phyloP scores from a whole-genome alignment of 257 asterid genomes.

The Forsythia suspensa region DNA sequence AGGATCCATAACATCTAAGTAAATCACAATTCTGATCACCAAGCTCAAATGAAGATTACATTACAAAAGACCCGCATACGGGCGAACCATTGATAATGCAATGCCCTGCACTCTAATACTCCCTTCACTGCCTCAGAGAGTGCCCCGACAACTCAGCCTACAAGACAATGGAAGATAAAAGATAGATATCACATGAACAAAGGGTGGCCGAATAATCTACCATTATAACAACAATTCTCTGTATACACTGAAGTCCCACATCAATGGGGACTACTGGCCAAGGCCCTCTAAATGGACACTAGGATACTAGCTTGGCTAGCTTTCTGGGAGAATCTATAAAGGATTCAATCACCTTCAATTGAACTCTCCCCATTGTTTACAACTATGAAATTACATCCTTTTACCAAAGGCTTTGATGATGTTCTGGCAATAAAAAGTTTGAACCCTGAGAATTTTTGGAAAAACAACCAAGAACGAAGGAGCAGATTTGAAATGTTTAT shows the following conservation, averaged over 20 bases:
- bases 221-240: not conserved
- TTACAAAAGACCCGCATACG: not conserved
- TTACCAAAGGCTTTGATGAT: not conserved
- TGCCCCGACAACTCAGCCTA: slow-evolving; percentile 49
- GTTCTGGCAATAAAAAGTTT: not conserved
- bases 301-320: not conserved
- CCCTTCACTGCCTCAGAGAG: slow-evolving; percentile 23
- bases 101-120: slow-evolving; percentile 24
- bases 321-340: not conserved
- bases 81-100: not conserved
- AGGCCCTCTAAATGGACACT: not conserved
- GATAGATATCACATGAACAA: not conserved
- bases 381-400: not conserved
- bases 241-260: not conserved
- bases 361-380: not conserved
- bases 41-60: not conserved
- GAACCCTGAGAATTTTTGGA: not conserved
- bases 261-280: not conserved
- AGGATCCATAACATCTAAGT: not conserved
- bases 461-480: not conserved
- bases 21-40: not conserved
- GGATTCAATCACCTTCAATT: not conserved
- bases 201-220: not conserved
- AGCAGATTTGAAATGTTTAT: not conserved
- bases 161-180: not conserved